These are phyloP conservation scores for Rhododendron molle DNA, from an alignment of 148 eudicot species.

Conservation along the genomic window DNA sequence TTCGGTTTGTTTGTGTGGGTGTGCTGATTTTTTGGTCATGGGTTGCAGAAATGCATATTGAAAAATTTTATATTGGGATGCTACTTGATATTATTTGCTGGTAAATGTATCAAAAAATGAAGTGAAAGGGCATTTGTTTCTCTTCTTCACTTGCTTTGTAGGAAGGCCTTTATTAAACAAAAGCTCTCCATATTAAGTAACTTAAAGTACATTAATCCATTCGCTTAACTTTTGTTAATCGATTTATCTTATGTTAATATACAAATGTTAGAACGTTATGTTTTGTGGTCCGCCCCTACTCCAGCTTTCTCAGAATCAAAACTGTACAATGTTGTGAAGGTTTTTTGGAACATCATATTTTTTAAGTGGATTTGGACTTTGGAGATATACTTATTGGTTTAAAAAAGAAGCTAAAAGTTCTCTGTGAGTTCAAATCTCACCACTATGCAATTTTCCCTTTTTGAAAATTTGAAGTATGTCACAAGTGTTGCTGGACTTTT, in stretches of 20 bases:
- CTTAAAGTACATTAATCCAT: too few relatives aligned
- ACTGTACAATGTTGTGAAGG: not conserved
- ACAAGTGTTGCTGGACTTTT: not conserved
- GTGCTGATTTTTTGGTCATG: not conserved
- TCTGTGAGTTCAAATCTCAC: not conserved
- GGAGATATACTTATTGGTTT: not conserved
- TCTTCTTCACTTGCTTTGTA: too few relatives aligned
- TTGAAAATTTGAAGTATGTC: not conserved
- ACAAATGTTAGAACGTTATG: not conserved
- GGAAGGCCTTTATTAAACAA: too few relatives aligned
- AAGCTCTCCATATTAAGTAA: too few relatives aligned
- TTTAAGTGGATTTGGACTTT: not conserved
- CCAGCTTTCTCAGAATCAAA: not conserved
- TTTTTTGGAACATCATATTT: not conserved
- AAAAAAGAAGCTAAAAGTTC: not conserved
- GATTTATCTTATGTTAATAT: not conserved
- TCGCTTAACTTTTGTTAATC: not conserved
- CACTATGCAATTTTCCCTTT: not conserved
- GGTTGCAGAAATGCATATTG: not conserved
- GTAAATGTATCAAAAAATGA: too few relatives aligned
- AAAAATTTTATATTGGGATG: too few relatives aligned
- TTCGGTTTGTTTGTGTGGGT: not conserved
- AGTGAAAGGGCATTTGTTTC: too few relatives aligned
- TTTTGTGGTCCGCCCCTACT: not conserved
- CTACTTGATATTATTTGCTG: too few relatives aligned